A percentile compares a stretch with the other conserved stretches of the same genome.
phyloP scores from a whole-genome alignment of 2,329 filamentous ascomycete species.

The Ophiostoma sp. region DNA sequence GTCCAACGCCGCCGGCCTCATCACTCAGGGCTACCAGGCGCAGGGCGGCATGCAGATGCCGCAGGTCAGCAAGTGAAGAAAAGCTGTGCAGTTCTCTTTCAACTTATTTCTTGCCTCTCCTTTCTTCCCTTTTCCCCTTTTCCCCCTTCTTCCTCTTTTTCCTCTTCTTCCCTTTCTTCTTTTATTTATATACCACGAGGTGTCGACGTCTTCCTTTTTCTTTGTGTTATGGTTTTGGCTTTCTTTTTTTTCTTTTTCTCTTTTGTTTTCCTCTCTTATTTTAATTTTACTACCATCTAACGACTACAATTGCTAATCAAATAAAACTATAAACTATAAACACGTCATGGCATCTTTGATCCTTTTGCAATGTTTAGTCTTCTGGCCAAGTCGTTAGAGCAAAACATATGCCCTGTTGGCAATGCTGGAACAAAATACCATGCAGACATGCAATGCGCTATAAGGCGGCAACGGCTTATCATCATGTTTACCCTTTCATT shows the following conservation, averaged over 20 bases:
- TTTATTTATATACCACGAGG: conserved; percentile 6
- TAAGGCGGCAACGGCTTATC: too few species aligned
- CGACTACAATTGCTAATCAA: background rate
- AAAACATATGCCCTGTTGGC: too few species aligned
- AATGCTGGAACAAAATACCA: too few species aligned
- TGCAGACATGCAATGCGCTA: too few species aligned
- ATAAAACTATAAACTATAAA: too few species aligned
- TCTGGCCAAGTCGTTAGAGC: too few species aligned
- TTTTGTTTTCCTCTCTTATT: background rate
- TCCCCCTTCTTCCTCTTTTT: background rate
- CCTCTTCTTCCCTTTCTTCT: background rate
- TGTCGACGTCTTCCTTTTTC: background rate
- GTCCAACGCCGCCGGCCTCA: conserved; percentile 24
- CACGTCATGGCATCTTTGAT: too few species aligned
- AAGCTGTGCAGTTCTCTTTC: background rate
- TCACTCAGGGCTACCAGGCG: conserved; percentile 33
- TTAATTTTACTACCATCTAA: background rate
- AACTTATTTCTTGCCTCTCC: background rate
- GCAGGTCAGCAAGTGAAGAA: background rate
- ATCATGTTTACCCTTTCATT: too few species aligned
- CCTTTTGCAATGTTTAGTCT: too few species aligned
- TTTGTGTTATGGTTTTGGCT: background rate
- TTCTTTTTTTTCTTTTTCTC: background rate
- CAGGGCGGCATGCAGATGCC: conserved; percentile 34
- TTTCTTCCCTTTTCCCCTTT: background rate